Conservation (phyloP, 805 yeast species). For the Pichia exigua region DNA sequence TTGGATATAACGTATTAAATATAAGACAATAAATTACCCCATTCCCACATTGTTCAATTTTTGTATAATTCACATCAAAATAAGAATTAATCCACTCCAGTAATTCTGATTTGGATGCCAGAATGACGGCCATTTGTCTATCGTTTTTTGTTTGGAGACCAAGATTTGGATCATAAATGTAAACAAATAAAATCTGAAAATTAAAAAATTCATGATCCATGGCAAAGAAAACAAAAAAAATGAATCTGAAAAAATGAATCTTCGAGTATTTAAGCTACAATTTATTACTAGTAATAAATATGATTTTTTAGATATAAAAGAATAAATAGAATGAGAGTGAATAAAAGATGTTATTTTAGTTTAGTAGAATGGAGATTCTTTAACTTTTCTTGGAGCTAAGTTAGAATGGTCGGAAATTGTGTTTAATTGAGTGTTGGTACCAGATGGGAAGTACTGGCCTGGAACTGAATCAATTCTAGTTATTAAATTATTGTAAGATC, state of each 20-base stretch:
- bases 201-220: neutral
- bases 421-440: constrained; percentile 21
- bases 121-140: constrained; percentile 27
- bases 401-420: constrained; percentile 21
- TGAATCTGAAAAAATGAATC: neutral
- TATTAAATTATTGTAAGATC: constrained; percentile 12
- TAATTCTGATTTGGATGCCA: constrained; percentile 79
- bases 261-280: neutral
- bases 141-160: neutral
- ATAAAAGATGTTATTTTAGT: neutral
- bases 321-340: neutral
- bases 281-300: neutral
- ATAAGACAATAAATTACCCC: constrained; percentile 96
- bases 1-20: constrained; percentile 76
- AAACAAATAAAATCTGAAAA: neutral
- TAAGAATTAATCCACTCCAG: constrained; percentile 78
- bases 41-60: constrained; percentile 89
- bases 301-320: neutral
- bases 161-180: neutral
- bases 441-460: constrained; percentile 24
- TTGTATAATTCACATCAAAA: constrained; percentile 54
- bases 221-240: neutral
- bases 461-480: constrained; percentile 26
- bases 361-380: constrained; percentile 20
- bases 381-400: constrained; percentile 27